phyloP scores from a whole-genome alignment of 1,139 yeast species.

The Nakaseomyces kungkrabaensis region DNA sequence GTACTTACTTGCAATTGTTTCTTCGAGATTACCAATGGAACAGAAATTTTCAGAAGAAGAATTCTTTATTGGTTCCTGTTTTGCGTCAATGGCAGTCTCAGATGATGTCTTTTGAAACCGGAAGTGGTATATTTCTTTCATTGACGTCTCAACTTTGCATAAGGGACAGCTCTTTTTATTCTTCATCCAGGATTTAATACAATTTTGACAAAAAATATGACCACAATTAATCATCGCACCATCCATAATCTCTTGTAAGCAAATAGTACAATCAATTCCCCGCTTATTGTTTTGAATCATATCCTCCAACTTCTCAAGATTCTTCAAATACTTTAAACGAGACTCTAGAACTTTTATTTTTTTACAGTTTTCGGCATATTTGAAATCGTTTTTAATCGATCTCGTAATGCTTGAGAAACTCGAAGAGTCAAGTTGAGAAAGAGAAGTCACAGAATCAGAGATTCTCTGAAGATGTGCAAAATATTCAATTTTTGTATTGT shows the following conservation, averaged over 20 bases:
- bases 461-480: constrained; percentile 76
- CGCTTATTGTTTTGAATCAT: constrained; percentile 17
- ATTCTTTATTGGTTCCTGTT: neutral
- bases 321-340: constrained; percentile 51
- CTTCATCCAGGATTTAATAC: constrained; percentile 64
- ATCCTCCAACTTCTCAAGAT: constrained; percentile 33
- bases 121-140: constrained; percentile 36
- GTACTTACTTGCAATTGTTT: constrained; percentile 13
- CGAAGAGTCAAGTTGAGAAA: constrained; percentile 18
- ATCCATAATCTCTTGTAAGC: constrained; percentile 54
- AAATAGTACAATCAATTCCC: constrained; percentile 54
- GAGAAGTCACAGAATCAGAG: constrained; percentile 57
- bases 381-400: constrained; percentile 15
- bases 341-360: constrained; percentile 38
- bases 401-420: constrained; percentile 20
- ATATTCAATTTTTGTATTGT: constrained; percentile 69
- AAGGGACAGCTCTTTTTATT: constrained; percentile 58
- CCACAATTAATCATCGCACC: constrained; percentile 87
- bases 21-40: neutral
- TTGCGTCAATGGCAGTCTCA: neutral
- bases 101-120: constrained; percentile 15
- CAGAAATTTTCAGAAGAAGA: neutral
- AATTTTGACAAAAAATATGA: constrained; percentile 74
- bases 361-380: constrained; percentile 12
- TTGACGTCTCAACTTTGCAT: constrained; percentile 52